Evolutionary conservation across 2,329 filamentous ascomycete species (phyloP).

Genomic region (Aspergillus sp.): DNA sequence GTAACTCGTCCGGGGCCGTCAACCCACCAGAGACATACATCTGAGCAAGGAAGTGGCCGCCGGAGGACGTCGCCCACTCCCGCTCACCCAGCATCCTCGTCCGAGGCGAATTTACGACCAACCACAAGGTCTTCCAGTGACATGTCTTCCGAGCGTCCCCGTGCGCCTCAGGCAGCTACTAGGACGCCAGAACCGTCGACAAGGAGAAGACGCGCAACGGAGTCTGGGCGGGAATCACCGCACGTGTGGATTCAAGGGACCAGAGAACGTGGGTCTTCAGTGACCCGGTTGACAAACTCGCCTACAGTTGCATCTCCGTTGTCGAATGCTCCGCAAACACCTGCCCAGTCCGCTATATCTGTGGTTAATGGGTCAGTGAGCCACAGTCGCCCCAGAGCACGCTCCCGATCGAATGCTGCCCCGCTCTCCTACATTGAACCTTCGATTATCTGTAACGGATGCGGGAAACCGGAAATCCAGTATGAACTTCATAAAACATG

Average conservation of each 20-base stretch:
- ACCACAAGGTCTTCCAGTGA: conserved; percentile 31
- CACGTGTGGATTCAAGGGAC: conserved; percentile 16
- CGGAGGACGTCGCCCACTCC: conserved; percentile 29
- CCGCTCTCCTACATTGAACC: conserved; percentile 57
- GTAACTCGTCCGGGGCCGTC: conserved; percentile 13
- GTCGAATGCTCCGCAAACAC: not conserved
- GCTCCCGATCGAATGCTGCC: conserved; percentile 25
- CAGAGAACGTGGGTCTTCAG: conserved; percentile 17
- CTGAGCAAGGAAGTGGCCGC: conserved; percentile 27
- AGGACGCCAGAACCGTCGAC: conserved; percentile 18
- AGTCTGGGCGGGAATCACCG: conserved; percentile 24
- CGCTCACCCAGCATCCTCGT: conserved; percentile 25
- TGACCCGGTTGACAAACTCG: conserved; percentile 18
- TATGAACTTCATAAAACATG: conserved; percentile 86
- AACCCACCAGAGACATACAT: conserved; percentile 29
- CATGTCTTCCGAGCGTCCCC: conserved; percentile 27
- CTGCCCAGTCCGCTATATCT: not conserved
- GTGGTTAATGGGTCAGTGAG: conserved; percentile 5
- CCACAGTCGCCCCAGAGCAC: conserved; percentile 23
- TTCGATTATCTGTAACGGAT: conserved; percentile 65
- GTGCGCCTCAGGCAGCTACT: conserved; percentile 18
- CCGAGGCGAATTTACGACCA: conserved; percentile 27
- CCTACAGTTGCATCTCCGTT: conserved; percentile 15
- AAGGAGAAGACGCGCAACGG: conserved; percentile 26
- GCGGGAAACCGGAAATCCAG: conserved; percentile 65